Base-by-base conservation (phyloP, 306 rosid species). In the Chamaecrista fasciculata region DNA sequence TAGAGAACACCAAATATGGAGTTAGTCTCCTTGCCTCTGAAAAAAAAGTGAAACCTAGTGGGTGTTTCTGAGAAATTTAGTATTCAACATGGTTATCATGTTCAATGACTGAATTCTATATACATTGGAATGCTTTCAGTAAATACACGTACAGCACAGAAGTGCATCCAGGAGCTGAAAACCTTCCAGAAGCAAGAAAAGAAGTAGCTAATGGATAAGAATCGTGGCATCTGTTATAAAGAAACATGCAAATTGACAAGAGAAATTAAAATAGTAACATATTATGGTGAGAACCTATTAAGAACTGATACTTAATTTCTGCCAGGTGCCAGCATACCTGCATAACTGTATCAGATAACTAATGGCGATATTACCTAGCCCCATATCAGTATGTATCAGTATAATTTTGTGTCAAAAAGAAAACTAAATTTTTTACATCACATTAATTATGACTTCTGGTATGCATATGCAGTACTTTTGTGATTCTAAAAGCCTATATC, bases 111-210 rank as follows among this genome's bases (percentile, higher is more conserved):
- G n/a, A 26, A n/a, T 15, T 31, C 15, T 33, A 91, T 95, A 79
- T 90, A 90, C 87, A 95, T 90, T 66, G 87, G 86, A 74, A 90
- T 84, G 79, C 97, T 90, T 82, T 90, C 97, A 25, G 88, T 65
- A 76, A 86, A 90, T 60, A 84, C 67, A 55, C 88, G 84, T 33
- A 87, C 85, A 11, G 97, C 92, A 77, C 88, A 86, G 66, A 90
- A 90, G 78, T 90, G 97, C 97, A 90, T 90, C 97, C 90, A 87
- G 80, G 97, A 87, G 87, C 87, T 85, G 77, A 90, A 87, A 79
- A 90, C 96, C 96, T 90, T 66, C 46, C n/a, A n/a, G n/a, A n/a
- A 72, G 67, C 39, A 25, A 18, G 19, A 65, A 63, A 72, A 71
- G 51, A 52, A 40, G 42, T 18, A 69, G 34, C 3, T 21, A 62